These are phyloP conservation scores for Paraleonurus japonicus DNA, from an alignment of 257 asterid species.

Conservation along the genomic window DNA sequence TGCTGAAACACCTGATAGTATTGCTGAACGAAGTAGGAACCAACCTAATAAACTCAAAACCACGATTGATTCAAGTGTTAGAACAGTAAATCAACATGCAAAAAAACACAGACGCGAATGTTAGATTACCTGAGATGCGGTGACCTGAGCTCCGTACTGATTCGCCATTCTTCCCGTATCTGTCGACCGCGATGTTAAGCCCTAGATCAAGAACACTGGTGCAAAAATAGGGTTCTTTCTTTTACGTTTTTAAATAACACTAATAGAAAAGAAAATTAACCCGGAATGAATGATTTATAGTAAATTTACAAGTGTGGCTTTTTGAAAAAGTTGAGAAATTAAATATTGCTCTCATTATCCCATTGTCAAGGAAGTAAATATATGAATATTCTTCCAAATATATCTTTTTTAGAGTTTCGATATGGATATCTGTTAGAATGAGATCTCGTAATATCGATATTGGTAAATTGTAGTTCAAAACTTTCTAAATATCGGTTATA, in stretches of 20 bases:
- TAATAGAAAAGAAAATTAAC: conserved; percentile 9
- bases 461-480: too few relatives aligned
- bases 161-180: conserved; percentile 43
- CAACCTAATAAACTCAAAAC: conserved; percentile 47
- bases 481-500: too few relatives aligned
- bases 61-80: background rate
- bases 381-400: too few relatives aligned
- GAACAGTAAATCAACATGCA: background rate
- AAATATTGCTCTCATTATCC: too few relatives aligned
- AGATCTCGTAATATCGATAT: too few relatives aligned
- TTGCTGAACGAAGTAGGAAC: conserved; percentile 81
- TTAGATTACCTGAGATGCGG: conserved; percentile 50
- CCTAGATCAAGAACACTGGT: conserved; percentile 38
- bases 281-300: conserved; percentile 16
- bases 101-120: background rate
- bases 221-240: background rate
- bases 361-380: too few relatives aligned
- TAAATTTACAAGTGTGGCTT: background rate
- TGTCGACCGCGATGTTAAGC: conserved; percentile 28
- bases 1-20: conserved; percentile 74
- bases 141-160: conserved; percentile 41
- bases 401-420: too few relatives aligned
- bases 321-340: conserved; percentile 14
- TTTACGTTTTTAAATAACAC: conserved; percentile 20
- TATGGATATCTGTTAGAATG: too few relatives aligned